Conservation (phyloP, 2,329 filamentous ascomycete species). For the Alternaria solani region DNA sequence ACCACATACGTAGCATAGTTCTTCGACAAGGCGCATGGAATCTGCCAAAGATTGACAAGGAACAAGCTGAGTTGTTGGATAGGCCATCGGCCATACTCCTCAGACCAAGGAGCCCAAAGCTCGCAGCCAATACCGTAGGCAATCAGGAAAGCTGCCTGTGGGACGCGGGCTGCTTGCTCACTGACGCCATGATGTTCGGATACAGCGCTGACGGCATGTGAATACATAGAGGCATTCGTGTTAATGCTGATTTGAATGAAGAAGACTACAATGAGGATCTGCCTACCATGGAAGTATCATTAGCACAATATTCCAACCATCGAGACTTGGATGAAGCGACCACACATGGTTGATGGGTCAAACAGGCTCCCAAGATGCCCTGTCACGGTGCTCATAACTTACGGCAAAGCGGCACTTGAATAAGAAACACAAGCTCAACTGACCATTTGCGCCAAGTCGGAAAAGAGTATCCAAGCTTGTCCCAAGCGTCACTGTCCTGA, state of each 20-base stretch:
- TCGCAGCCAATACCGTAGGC: constrained; percentile 59
- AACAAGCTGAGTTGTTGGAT: constrained; percentile 61
- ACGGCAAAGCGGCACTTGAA: constrained; percentile 35
- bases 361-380: background rate
- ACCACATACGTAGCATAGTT: constrained; percentile 56
- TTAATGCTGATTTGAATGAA: constrained; percentile 63
- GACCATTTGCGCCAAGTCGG: constrained; percentile 56
- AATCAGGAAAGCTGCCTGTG: constrained; percentile 61
- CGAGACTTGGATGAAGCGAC: background rate
- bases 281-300: constrained; percentile 32
- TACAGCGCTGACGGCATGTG: constrained; percentile 57
- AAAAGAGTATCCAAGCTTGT: constrained; percentile 57
- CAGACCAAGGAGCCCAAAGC: constrained; percentile 65
- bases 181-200: constrained; percentile 57
- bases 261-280: constrained; percentile 61
- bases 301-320: background rate
- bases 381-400: background rate
- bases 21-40: constrained; percentile 55
- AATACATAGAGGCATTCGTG: constrained; percentile 62
- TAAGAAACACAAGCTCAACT: constrained; percentile 9
- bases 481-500: constrained; percentile 52
- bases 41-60: constrained; percentile 64
- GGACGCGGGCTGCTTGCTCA: constrained; percentile 57
- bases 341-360: background rate
- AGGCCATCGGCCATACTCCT: constrained; percentile 62